Conservation (phyloP, 2,329 filamentous ascomycete genomes). For the Aaosphaeria arxii region DNA sequence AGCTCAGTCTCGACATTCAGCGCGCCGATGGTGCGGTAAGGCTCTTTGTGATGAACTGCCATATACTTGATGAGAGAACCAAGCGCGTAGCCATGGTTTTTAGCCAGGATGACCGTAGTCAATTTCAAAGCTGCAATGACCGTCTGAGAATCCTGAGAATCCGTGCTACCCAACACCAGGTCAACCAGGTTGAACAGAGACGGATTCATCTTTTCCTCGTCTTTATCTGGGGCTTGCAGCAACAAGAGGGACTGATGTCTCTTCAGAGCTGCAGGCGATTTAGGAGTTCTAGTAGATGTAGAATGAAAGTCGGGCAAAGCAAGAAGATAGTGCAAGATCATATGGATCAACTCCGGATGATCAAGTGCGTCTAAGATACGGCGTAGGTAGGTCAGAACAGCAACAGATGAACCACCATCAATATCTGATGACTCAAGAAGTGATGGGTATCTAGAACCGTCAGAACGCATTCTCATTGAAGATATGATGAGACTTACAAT, state of each 20-base stretch:
- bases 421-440: constrained; percentile 95
- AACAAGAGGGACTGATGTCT: constrained; percentile 88
- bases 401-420: constrained; percentile 93
- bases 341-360: constrained; percentile 89
- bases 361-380: constrained; percentile 88
- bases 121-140: constrained; percentile 86
- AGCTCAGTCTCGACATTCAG: constrained; percentile 73
- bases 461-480: constrained; percentile 5
- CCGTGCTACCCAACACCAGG: constrained; percentile 79
- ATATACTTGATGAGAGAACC: constrained; percentile 71
- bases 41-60: constrained; percentile 52
- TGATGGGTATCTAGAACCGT: constrained; percentile 73
- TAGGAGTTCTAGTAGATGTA: constrained; percentile 31
- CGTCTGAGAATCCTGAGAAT: constrained; percentile 82
- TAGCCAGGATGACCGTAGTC: constrained; percentile 78
- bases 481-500: constrained; percentile 56
- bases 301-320: constrained; percentile 64
- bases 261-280: constrained; percentile 63
- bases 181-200: constrained; percentile 92
- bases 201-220: constrained; percentile 74
- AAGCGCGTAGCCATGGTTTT: constrained; percentile 84
- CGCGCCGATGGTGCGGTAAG: constrained; percentile 66
- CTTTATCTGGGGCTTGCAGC: constrained; percentile 72
- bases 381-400: constrained; percentile 88
- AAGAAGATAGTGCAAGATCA: constrained; percentile 88